Evolutionary conservation across 306 rosid species (phyloP), one percentile per base, ranked within the genome.

Genomic region (Fagus sylvatica): DNA sequence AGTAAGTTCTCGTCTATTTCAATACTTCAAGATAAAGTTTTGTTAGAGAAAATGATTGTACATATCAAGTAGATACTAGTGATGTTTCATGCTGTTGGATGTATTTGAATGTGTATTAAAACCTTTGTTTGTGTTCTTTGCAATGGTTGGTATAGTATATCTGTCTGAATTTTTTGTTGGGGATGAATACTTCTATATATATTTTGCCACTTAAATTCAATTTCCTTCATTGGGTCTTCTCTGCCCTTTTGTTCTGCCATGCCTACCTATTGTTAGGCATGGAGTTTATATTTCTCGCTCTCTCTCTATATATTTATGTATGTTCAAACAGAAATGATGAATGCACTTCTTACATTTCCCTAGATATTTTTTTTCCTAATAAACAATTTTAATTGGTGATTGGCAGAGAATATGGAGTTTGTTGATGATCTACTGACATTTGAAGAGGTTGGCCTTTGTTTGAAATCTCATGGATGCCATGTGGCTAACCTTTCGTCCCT

Each of bases 341-440:
- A 42, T 69, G 46, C 71, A 33, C 46, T 22, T 22, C 57, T 68
- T 57, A 15, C 56, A 32, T 61, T 57, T 76, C 37, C 19, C 53
- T 22, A 22, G 28, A 75, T 41, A 28, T 36, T 40, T 53, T 30
- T 72, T 22, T 34, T 22, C 70, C 77, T 72, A 33, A 37, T 10
- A 61, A 9, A 55, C 41, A 74, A 36, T 51, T 51, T 80, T 83
- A 66, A 75, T 60, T 75, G 60, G 1, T 84, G 78, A 30, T 76
- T 83, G 76, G 76, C 96, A 95, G 98, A 88, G 82, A 92, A 92
- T 82, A 82, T 95, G 87, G 98, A 95, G 86, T 90, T 86, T 74
- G 98, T 92, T 74, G 98, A 95, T 73, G 97, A 92, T 74, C 78
- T 92, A 76, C 71, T 84, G 69, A 92, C 98, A 68, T 92, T 95